phyloP scores from a whole-genome alignment of 2,329 filamentous ascomycete genomes.

The Aspergillus glaucus region DNA sequence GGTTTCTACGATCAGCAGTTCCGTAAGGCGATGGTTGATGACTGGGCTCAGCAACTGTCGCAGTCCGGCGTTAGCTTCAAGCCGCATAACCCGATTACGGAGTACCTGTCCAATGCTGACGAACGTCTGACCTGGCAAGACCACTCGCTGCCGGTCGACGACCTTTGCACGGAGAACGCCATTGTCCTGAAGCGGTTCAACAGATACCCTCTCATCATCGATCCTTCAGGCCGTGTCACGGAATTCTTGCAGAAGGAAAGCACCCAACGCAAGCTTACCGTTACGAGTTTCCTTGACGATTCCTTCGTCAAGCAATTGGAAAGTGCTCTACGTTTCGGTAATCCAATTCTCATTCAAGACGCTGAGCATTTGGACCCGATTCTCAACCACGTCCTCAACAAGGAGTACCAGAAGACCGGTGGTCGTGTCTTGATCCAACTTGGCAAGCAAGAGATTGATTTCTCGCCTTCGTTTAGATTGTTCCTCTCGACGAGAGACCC shows the following conservation, averaged over 20 bases:
- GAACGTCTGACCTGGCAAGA: slow-evolving; percentile 93
- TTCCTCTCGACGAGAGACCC: slow-evolving; percentile 95
- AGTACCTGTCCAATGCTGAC: slow-evolving; percentile 94
- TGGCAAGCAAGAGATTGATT: slow-evolving; percentile 97
- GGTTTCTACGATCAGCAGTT: slow-evolving; percentile 98
- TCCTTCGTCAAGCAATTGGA: slow-evolving; percentile 97
- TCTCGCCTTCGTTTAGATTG: slow-evolving; percentile 91
- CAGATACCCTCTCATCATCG: slow-evolving; percentile 94
- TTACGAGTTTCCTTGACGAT: slow-evolving; percentile 96
- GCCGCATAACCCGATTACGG: slow-evolving; percentile 85
- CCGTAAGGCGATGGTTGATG: slow-evolving; percentile 94
- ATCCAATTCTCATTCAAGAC: slow-evolving; percentile 96
- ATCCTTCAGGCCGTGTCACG: slow-evolving; percentile 88
- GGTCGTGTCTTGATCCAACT: slow-evolving; percentile 97
- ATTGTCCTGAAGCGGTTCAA: slow-evolving; percentile 98
- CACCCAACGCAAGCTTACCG: slow-evolving; percentile 85
- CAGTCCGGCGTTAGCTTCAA: slow-evolving; percentile 93
- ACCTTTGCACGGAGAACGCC: slow-evolving; percentile 96
- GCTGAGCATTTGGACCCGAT: slow-evolving; percentile 96
- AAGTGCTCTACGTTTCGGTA: slow-evolving; percentile 93
- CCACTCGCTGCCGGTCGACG: slow-evolving; percentile 86
- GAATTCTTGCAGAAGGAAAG: slow-evolving; percentile 94
- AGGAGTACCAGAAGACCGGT: slow-evolving; percentile 97
- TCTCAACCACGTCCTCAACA: slow-evolving; percentile 97
- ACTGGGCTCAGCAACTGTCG: slow-evolving; percentile 90